A percentile compares a stretch with the other conserved stretches of the same genome.
Evolutionary conservation across 306 rosid genomes (phyloP).

Genomic region (Vigna radiata): DNA sequence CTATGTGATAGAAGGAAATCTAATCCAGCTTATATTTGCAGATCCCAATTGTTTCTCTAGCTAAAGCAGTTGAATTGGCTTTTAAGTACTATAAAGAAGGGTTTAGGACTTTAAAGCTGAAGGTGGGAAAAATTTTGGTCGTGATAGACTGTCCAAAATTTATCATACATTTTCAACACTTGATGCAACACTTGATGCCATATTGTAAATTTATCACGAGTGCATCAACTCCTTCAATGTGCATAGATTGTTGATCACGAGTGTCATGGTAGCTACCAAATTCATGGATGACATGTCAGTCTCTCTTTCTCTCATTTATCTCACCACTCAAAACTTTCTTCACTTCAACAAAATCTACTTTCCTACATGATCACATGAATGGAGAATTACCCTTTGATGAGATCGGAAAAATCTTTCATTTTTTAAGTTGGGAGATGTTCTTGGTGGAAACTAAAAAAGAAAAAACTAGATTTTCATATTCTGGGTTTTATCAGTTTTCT

Average conservation of each 20-base stretch:
- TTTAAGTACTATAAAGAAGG: slow-evolving; percentile 78
- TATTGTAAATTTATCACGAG: too few relatives aligned
- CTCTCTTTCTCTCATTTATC: not conserved
- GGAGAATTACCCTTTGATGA: too few relatives aligned
- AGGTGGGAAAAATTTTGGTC: slow-evolving; percentile 73
- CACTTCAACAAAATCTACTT: too few relatives aligned
- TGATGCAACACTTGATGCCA: too few relatives aligned
- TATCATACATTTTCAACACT: too few relatives aligned
- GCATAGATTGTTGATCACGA: slow-evolving; percentile 83
- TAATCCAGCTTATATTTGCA: slow-evolving; percentile 50
- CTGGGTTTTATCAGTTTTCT: not conserved
- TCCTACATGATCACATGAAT: too few relatives aligned
- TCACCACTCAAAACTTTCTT: too few relatives aligned
- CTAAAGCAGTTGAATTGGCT: slow-evolving; percentile 84
- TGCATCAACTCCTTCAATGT: slow-evolving; percentile 79
- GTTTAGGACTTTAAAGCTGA: slow-evolving; percentile 80
- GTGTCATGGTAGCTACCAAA: slow-evolving; percentile 93
- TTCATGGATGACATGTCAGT: slow-evolving; percentile 99
- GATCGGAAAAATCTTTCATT: too few relatives aligned
- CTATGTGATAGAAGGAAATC: slow-evolving; percentile 27
- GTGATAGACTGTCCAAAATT: too few relatives aligned
- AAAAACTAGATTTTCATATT: not conserved
- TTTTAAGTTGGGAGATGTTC: too few relatives aligned
- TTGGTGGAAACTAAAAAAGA: too few relatives aligned
- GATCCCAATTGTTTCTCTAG: slow-evolving; percentile 87